Base-by-base conservation (phyloP, 169 alveolate species). In the Hepatocystis sp. region DNA sequence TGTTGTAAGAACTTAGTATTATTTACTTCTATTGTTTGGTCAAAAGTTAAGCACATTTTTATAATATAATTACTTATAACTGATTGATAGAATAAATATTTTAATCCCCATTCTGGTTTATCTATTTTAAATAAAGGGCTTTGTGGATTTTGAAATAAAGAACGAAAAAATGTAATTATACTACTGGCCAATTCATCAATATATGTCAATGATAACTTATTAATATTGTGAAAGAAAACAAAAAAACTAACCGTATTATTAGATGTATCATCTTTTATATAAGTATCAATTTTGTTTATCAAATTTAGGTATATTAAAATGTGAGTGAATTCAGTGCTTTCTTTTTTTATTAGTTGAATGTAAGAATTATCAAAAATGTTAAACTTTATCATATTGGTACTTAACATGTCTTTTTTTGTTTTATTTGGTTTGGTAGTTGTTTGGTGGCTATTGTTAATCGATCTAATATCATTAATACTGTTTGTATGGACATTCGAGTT, bases 81-180 rank as follows among this genome's bases (percentile, higher is more conserved):
- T 13, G 66, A 76, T 36, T 76, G 88, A 52, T 76, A 76, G 5
- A 76, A 44, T 51, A 76, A 51, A 51, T 76, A 76, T 28, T 76
- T 76, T 10, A 76, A 34, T 7, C 88, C 88, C 88, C 88, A 76
- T 34, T 76, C 88, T n/a, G 88, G 88, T 32, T 76, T 76, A 36
- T 76, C 88, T 28, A 76, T 28, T 46, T 52, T 76, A 21, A 76
- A 76, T 13, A 76, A 40, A 0, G 88, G 88, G 27, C 88, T 76
- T 30, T 76, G 13, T 25, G 25, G 28, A 76, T 76, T 58, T 42
- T 76, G 88, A 52, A 76, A 76, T 25, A 76, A 56, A 10, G 88
- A 76, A 4, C 88, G 32, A 76, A 76, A 76, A 76, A 56, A 42
- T 4, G 51, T 25, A 32, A 76, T 58, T 76, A 76, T 76, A 25